Evolutionary conservation across 2,329 filamentous ascomycete genomes (phyloP).

Genomic region (Aschersonia sp.): DNA sequence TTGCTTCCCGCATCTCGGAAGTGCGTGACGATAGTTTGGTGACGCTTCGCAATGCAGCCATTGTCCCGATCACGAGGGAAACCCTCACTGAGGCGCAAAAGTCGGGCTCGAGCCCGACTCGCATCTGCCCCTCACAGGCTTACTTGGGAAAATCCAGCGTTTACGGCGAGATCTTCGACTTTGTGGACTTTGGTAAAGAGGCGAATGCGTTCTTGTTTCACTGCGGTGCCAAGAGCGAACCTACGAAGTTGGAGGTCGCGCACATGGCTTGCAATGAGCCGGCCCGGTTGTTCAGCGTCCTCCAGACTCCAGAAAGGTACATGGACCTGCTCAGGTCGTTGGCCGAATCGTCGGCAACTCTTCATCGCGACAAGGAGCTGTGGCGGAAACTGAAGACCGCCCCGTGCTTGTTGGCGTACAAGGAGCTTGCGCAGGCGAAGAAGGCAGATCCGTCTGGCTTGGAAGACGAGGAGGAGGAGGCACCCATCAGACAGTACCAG

Average conservation of each 20-base stretch:
- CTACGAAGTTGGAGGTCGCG: conserved; percentile 74
- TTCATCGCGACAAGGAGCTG: conserved; percentile 68
- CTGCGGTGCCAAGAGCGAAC: conserved; percentile 82
- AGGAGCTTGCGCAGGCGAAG: conserved; percentile 42
- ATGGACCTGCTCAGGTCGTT: conserved; percentile 67
- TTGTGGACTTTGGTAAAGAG: conserved; percentile 81
- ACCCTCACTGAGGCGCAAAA: conserved; percentile 17
- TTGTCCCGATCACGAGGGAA: conserved; percentile 51
- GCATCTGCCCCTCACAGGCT: conserved; percentile 53
- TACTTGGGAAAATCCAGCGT: conserved; percentile 60
- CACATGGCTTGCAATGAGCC: conserved; percentile 73
- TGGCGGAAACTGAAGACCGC: conserved; percentile 62
- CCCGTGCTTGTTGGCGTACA: conserved; percentile 70
- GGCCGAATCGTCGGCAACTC: conserved; percentile 51
- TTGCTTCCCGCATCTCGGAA: conserved; percentile 63
- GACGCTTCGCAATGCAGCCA: conserved; percentile 46
- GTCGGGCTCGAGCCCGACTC: conserved; percentile 12
- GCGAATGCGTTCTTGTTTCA: conserved; percentile 81
- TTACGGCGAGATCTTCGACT: conserved; percentile 89
- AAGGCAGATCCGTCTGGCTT: conserved; percentile 34
- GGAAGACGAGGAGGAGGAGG: conserved; percentile 38
- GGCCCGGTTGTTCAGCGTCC: conserved; percentile 60
- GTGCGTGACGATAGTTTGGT: conserved; percentile 46
- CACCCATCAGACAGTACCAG: conserved; percentile 61
- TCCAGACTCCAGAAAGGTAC: conserved; percentile 77